Evolutionary conservation across 768 basidiomycete species (phyloP).

Genomic region (Trametes cinnabarina): DNA sequence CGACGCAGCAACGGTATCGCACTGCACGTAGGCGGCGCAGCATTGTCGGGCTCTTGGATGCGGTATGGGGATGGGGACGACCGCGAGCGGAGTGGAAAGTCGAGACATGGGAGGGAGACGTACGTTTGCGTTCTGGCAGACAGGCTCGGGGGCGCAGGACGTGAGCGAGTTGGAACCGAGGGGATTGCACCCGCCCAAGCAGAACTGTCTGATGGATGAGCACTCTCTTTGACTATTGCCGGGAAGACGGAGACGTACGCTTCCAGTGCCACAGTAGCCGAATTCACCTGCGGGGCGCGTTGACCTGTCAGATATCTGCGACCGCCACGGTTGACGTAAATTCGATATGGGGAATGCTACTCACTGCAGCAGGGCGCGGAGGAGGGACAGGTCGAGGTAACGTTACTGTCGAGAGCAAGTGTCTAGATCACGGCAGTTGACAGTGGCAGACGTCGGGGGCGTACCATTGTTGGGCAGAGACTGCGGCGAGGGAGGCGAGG

Average conservation of each 20-base stretch:
- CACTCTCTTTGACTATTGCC: neutral
- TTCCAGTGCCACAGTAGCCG: conserved; percentile 50
- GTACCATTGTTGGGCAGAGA: conserved; percentile 19
- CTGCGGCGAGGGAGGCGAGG: conserved; percentile 10
- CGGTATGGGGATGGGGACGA: neutral
- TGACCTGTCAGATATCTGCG: too few species aligned
- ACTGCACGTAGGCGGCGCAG: conserved; percentile 1
- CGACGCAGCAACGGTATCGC: neutral
- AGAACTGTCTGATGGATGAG: conserved; percentile 48
- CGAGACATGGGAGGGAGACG: conserved; percentile 23
- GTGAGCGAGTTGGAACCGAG: conserved; percentile 57
- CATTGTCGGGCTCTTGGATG: neutral
- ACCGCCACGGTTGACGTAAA: neutral
- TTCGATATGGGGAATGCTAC: conserved; percentile 19
- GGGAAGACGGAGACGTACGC: conserved; percentile 29
- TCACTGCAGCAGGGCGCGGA: conserved; percentile 45
- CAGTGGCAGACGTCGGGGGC: neutral
- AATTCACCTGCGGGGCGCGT: conserved; percentile 44
- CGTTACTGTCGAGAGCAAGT: conserved; percentile 32
- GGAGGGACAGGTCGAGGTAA: conserved; percentile 36
- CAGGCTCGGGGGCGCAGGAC: conserved; percentile 70
- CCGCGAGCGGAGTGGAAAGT: neutral
- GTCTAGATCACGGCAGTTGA: neutral
- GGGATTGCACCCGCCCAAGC: conserved; percentile 86
- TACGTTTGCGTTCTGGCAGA: conserved; percentile 65